phyloP scores from a whole-genome alignment of 1,139 yeast genomes.

The Kluyveromyces marxianus region DNA sequence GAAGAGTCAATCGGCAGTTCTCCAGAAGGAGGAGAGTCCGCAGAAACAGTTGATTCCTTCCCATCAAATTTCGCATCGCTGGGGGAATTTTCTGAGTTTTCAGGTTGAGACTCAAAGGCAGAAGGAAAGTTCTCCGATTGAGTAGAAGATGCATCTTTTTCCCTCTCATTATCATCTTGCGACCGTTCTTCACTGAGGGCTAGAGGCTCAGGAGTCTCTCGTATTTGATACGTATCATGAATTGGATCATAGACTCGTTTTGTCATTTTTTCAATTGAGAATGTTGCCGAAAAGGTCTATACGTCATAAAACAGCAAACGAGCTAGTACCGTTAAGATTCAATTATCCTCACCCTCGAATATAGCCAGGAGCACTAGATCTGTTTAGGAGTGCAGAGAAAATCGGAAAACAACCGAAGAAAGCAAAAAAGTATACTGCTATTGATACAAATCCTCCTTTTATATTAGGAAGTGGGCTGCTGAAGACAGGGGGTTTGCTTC shows the following conservation, averaged over 20 bases:
- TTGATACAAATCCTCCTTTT: not conserved
- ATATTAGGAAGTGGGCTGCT: not conserved
- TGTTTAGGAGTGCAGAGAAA: no score
- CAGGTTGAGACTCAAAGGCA: conserved; percentile 1
- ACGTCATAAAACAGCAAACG: no score
- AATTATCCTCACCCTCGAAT: no score
- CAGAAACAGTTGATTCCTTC: not conserved
- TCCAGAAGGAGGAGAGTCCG: not conserved
- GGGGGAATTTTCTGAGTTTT: conserved; percentile 5
- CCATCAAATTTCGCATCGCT: not conserved
- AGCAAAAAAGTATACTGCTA: not conserved
- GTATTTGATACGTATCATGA: conserved; percentile 28
- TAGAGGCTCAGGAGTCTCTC: conserved; percentile 10
- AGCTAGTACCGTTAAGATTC: no score
- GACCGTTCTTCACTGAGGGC: not conserved
- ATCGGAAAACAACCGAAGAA: no score
- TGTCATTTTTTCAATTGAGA: not conserved
- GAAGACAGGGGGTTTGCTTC: no score
- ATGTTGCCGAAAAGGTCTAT: not conserved
- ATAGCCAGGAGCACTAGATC: no score
- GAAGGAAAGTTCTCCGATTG: conserved; percentile 19
- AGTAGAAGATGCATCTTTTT: conserved; percentile 18
- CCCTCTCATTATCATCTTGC: conserved; percentile 4
- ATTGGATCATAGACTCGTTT: conserved; percentile 29
- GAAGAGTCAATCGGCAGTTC: not conserved